Evolutionary conservation across 495 filamentous ascomycete genomes (phyloP), one percentile per base, ranked within the genome.

Genomic region (Articulospora tetracladia): DNA sequence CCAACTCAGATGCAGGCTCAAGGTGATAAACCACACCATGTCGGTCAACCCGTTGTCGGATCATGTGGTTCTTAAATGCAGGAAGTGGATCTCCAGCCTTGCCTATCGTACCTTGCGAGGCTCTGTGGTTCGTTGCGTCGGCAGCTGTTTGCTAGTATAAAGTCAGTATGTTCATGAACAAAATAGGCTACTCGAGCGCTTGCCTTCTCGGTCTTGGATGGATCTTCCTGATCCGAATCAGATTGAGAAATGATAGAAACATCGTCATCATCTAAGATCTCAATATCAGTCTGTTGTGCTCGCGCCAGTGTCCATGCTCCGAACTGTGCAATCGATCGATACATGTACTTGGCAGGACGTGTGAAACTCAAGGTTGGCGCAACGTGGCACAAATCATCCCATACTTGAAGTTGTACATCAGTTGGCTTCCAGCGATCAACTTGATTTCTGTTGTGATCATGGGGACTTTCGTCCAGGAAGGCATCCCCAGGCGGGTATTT

Each of bases 321-420:
- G 69, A 98, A 97, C 58, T 97, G 92, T 1, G 93, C 89, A 24
- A 97, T 85, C 8, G 87, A 86, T 23, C 91, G 83, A 69, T 89
- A 97, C 91, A 97, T 96, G 68, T 88, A 90, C 66, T 97, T 98
- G 11, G 93, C 93, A 1, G 93, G 93, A n/a, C 85, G 78, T 0
- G 93, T 97, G 67, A 93, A 98, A 69, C 89, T 93, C 13, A 98
- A 76, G 0, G 92, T 95, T 4, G 92, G 90, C 1, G 87, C 89
- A 13, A 96, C 93, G 69, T 98, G 93, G 60, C 93, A 98, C 19
- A 96, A 75, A 67, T 96, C 85, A 28, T 97, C 93, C 91, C 93
- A 97, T 7, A 98, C 88, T 71, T 98, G 93, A n/a, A 98, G 77
- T 70, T 96, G 92, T 10, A 98, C 93, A 68, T 96, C 86, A 0